Percentiles rank a stretch among this genome's conserved stretches.
Conservation (phyloP, 345 rosid genomes). For the Eucalyptus polybractea region DNA sequence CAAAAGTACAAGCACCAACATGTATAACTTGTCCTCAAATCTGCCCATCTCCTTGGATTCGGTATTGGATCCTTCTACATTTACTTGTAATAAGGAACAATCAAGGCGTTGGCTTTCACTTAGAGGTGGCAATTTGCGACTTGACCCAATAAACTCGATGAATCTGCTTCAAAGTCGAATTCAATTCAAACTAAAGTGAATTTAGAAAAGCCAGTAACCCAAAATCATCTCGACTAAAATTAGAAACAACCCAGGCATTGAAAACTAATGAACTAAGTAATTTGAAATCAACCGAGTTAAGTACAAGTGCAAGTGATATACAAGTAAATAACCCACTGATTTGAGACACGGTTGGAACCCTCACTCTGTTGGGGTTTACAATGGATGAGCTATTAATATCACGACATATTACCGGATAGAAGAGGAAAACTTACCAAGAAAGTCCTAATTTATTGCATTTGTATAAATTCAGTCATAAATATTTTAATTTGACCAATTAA, state of each 20-base stretch:
- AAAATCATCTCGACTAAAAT: not conserved
- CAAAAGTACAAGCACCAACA: not conserved
- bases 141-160: not conserved
- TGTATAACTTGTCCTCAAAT: not conserved
- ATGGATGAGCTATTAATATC: not conserved
- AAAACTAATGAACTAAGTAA: not conserved
- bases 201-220: not conserved
- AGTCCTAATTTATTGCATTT: rapidly evolving
- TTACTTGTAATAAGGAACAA: not conserved
- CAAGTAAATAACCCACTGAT: not conserved
- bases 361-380: not conserved
- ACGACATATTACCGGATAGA: rapidly evolving
- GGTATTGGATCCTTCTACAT: not conserved
- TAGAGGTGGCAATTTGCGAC: not conserved
- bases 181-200: not conserved
- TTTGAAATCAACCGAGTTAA: not conserved
- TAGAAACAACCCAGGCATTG: not conserved
- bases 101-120: not conserved
- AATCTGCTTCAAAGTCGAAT: not conserved
- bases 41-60: not conserved
- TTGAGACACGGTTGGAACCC: not conserved
- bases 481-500: no score
- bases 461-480: rapidly evolving
- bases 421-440: no score
- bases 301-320: not conserved